phyloP scores from a whole-genome alignment of 2,329 filamentous ascomycete species.

The Nemania bipapillata region DNA sequence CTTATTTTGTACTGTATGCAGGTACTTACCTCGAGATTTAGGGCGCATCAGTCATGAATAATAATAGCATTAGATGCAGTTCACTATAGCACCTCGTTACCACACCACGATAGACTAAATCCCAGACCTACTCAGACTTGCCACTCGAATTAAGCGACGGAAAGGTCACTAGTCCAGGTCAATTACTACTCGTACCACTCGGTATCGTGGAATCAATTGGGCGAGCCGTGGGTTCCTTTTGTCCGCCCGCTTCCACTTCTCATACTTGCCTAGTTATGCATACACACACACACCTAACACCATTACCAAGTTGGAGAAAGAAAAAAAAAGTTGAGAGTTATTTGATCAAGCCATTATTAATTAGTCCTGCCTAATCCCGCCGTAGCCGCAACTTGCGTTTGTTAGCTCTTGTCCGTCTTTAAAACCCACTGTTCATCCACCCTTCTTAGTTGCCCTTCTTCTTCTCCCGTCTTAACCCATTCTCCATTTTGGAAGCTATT shows the following conservation, averaged over 20 bases:
- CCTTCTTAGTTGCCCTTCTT: neutral
- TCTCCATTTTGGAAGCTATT: neutral
- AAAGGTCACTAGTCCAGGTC: neutral
- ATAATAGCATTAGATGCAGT: too few relatives aligned
- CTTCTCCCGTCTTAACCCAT: neutral
- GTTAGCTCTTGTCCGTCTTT: conserved; percentile 1
- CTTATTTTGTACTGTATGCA: too few relatives aligned
- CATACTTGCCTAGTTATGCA: too few relatives aligned
- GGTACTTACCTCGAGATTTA: neutral
- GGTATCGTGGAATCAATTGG: neutral
- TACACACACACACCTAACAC: conserved; percentile 7
- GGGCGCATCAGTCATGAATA: conserved; percentile 1
- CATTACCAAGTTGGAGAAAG: conserved; percentile 7
- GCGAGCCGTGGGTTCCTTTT: neutral
- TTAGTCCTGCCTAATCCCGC: conserved; percentile 33
- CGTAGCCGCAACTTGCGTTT: conserved; percentile 15
- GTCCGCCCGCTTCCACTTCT: neutral
- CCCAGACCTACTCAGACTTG: neutral
- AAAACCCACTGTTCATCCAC: conserved; percentile 26
- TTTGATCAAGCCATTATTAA: neutral
- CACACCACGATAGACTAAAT: too few relatives aligned
- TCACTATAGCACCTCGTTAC: too few relatives aligned
- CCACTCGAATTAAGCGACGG: conserved; percentile 6
- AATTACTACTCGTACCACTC: too few relatives aligned
- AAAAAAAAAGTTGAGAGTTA: neutral